Conservation (phyloP, 345 rosid species). For the Eucalyptus albens region DNA sequence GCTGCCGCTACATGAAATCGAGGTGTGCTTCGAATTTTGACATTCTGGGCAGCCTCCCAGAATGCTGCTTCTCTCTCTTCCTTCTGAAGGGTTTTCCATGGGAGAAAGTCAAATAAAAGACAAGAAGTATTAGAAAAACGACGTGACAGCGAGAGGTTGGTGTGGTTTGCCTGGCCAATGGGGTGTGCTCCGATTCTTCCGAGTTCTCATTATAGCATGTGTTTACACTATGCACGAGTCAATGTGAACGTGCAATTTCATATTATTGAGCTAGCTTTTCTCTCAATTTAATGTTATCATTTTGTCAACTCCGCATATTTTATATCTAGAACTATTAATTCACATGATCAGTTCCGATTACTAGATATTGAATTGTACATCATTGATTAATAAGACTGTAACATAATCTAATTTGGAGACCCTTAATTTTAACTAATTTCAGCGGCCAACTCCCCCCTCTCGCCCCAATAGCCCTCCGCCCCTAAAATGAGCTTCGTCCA, state of each 20-base stretch:
- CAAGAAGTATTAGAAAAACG: background rate
- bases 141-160: background rate
- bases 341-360: rapidly evolving
- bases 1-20: background rate
- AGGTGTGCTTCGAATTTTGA: background rate
- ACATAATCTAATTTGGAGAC: background rate
- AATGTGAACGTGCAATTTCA: background rate
- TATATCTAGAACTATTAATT: background rate
- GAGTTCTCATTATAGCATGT: background rate
- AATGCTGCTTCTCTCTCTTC: background rate
- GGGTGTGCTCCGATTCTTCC: background rate
- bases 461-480: background rate
- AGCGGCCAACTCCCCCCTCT: background rate
- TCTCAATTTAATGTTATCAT: background rate
- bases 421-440: background rate
- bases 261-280: background rate
- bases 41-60: background rate
- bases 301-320: rapidly evolving
- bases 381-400: background rate
- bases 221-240: background rate
- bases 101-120: background rate
- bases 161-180: background rate
- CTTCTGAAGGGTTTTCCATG: background rate
- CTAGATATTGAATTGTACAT: no score
- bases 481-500: background rate